These are phyloP conservation scores for Circinella minor DNA, from an alignment of 371 early-diverging fungal genomes.

Conservation along the genomic window DNA sequence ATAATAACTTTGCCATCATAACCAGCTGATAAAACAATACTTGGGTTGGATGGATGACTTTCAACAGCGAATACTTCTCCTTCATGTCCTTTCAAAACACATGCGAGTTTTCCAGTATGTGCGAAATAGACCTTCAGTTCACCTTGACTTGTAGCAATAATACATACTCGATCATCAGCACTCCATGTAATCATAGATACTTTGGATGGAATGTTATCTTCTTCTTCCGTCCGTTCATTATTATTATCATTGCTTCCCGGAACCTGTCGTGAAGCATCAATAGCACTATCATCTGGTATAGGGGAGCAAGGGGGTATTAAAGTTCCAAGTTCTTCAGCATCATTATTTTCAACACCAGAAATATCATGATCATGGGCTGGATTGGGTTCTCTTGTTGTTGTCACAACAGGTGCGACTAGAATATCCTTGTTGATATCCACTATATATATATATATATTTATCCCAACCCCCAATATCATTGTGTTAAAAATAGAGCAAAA, in stretches of 20 bases:
- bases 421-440: constrained; percentile 35
- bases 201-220: constrained; percentile 19
- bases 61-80: constrained; percentile 77
- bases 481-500: background rate
- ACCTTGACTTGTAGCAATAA: constrained; percentile 65
- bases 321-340: constrained; percentile 11
- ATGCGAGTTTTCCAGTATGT: constrained; percentile 55
- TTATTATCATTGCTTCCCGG: background rate
- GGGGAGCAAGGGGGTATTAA: constrained; percentile 13
- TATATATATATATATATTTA: constrained; percentile 5
- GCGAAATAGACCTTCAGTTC: constrained; percentile 71
- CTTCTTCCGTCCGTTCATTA: background rate
- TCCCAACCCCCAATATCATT: no score
- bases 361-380: background rate
- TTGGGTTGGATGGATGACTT: constrained; percentile 73
- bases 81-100: constrained; percentile 63
- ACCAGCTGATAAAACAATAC: constrained; percentile 78
- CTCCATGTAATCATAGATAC: constrained; percentile 68
- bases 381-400: background rate
- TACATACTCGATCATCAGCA: constrained; percentile 61
- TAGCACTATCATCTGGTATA: background rate
- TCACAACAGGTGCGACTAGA: constrained; percentile 19
- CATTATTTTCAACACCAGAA: background rate
- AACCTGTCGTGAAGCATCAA: background rate
- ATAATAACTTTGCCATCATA: constrained; percentile 86